Base-by-base conservation (phyloP, 169 alveolate genomes). In the Plasmodium vivax region DNA sequence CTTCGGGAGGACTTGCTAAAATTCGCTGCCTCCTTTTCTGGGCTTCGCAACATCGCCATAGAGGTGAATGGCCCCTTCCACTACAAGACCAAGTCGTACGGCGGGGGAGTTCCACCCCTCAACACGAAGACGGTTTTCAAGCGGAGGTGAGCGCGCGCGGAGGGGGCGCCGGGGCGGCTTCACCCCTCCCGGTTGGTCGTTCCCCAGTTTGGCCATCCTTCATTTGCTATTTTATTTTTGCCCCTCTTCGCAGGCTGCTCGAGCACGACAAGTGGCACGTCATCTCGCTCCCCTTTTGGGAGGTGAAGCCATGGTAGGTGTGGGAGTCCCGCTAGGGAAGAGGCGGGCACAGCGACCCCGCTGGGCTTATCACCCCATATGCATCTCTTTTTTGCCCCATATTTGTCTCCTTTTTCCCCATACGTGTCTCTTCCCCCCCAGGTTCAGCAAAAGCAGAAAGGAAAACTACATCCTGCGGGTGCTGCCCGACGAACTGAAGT, bases 211-310 rank as follows among this genome's bases (percentile, higher is more conserved):
- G 62, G 19, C 62, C 2, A 51, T 14, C 62, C 4, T 51, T 12
- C 23, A 51, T 14, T 51, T 51, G 10, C 16, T 51, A 51, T 16
- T 51, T 51, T 12, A 47, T 79, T 38, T 62, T 36, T 3, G 5
- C 27, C 58, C n/a, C 6, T 9, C 8, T 62, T 36, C 54, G 16
- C 82, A 90, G 94, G 72, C 74, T 90, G 77, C 62, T 90, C 16
- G 83, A 90, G 51, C 62, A 80, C 51, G 94, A 90, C 27, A 38
- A 81, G 5, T 90, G 94, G 94, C 75, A 58, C 23, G 94, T 90
- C 34, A 90, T 90, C 73, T 90, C 94, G 1, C 74, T 90, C 73
- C 94, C 94, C 83, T 90, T 90, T 80, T 90, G 94, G 94, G 94
- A 90, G 80, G 54, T 90, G 27, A 90, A 90, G 62, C 94, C 94